Percentiles rank a stretch among this genome's conserved stretches.
Evolutionary conservation across 805 yeast species (phyloP).

Genomic region (Diddensiella santjacobensis): DNA sequence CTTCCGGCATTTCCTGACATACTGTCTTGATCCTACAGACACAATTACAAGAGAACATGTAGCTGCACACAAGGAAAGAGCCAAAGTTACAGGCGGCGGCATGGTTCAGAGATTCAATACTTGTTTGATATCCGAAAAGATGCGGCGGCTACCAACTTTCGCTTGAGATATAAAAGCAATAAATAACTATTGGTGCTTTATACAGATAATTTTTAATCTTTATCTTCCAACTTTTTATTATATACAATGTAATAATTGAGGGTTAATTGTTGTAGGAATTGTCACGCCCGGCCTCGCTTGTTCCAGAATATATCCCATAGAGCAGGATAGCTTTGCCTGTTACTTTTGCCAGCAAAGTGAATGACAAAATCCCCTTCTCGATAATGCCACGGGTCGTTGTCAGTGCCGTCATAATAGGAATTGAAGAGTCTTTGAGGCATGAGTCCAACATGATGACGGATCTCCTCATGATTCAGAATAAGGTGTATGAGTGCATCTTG

Average conservation of each 20-base stretch:
- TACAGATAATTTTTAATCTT: too few species aligned
- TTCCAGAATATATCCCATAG: constrained; percentile 5
- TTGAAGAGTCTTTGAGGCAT: constrained; percentile 32
- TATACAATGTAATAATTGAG: too few species aligned
- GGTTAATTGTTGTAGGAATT: too few species aligned
- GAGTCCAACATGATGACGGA: constrained; percentile 28
- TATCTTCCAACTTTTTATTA: too few species aligned
- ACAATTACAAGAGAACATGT: not conserved
- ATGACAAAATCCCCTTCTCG: constrained; percentile 29
- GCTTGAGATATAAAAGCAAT: too few species aligned
- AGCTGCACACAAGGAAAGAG: not conserved
- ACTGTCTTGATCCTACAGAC: not conserved
- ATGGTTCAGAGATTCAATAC: too few species aligned
- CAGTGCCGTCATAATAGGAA: constrained; percentile 24
- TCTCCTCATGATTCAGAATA: constrained; percentile 17
- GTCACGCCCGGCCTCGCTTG: constrained; percentile 1
- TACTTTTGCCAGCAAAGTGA: constrained; percentile 22
- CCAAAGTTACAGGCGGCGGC: not conserved
- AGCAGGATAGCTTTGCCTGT: not conserved
- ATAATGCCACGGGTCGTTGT: constrained; percentile 9
- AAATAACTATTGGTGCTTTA: too few species aligned
- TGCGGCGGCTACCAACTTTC: too few species aligned
- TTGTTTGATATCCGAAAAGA: too few species aligned
- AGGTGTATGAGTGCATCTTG: constrained; percentile 25
- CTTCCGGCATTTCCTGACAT: not conserved